These are phyloP conservation scores for Colletotrichum coccodes DNA, from an alignment of 2,329 filamentous ascomycete species.

Conservation along the genomic window DNA sequence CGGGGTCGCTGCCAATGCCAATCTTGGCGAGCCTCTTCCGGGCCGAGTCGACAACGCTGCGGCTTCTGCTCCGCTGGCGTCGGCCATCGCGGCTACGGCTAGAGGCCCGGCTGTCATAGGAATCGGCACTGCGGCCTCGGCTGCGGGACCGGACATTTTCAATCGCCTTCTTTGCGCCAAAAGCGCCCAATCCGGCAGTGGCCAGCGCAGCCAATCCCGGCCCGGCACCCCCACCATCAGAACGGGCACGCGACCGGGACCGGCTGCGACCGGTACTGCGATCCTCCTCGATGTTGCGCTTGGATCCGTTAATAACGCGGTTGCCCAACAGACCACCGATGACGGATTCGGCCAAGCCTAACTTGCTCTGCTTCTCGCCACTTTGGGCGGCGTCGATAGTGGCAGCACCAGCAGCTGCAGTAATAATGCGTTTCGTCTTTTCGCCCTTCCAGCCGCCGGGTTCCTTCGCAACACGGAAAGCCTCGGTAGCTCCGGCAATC, in stretches of 20 bases:
- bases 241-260: slow-evolving; percentile 74
- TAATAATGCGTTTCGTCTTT: slow-evolving; percentile 91
- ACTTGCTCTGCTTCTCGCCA: slow-evolving; percentile 79
- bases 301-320: slow-evolving; percentile 84
- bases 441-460: slow-evolving; percentile 90
- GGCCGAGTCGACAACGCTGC: slow-evolving; percentile 72
- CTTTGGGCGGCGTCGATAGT: slow-evolving; percentile 84
- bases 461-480: slow-evolving; percentile 89
- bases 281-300: slow-evolving; percentile 72
- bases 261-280: slow-evolving; percentile 70
- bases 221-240: slow-evolving; percentile 55
- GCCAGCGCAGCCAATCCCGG: slow-evolving; percentile 70
- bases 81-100: slow-evolving; percentile 20
- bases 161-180: slow-evolving; percentile 70
- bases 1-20: slow-evolving; percentile 64
- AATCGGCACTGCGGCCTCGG: slow-evolving; percentile 59
- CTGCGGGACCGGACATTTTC: slow-evolving; percentile 64
- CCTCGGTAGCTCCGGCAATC: slow-evolving; percentile 89
- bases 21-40: slow-evolving; percentile 70
- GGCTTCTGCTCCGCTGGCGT: slow-evolving; percentile 63
- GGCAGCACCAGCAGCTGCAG: slow-evolving; percentile 86
- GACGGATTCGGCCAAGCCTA: slow-evolving; percentile 86
- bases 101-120: slow-evolving; percentile 51
- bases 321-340: slow-evolving; percentile 89
- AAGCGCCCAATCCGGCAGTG: slow-evolving; percentile 68